Base-by-base conservation (phyloP, 352 stramenopile genomes). In the Pythium grandisporangium region DNA sequence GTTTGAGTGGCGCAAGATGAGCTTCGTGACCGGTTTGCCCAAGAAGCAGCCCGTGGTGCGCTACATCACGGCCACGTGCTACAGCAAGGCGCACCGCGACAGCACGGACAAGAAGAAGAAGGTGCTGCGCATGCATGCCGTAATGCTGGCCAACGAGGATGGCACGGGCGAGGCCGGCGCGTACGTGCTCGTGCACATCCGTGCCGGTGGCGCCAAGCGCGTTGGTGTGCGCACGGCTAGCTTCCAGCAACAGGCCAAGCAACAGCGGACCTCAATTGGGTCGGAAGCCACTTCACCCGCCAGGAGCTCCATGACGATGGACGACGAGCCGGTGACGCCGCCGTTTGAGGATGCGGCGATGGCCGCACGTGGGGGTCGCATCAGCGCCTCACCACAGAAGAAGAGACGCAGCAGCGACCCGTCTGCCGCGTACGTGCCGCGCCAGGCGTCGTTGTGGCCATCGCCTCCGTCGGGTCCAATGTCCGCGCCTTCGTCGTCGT, bases 1-100 rank as follows among this genome's bases (percentile, higher is more conserved):
- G 44, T 86, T 81, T 51, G 70, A 84, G 43, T 87, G 74, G 74
- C 70, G 74, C 45, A 87, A 87, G 42, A 87, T 84, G 74, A 84
- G 69, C 53, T 87, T 87, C 42, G 70, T 87, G 30, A 87, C 74
- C n/a, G 74, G 65, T 1, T 41, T 87, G 33, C 70, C 74, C 2
- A 87, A 84, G 63, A 83, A 84, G 53, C 59, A 82, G 37, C 66
- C 74, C 4, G 40, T 84, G 4, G 74, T 87, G 37, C 69, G 71
- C 35, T 84, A 84, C 66, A 80, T 87, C 34, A 87, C 74, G 6
- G 74, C 74, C 32, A 84, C 74, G 24, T 87, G 74, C 55, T 87
- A 83, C 45, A 79, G 69, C 30, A 66, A 71, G 34, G 66, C 63
- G 32, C 80, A 63, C 4, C 59, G 70, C 24, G 45, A 70, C n/a